Evolutionary conservation across 2,329 filamentous ascomycete species (phyloP).

Genomic region (Paraphoma sp.): DNA sequence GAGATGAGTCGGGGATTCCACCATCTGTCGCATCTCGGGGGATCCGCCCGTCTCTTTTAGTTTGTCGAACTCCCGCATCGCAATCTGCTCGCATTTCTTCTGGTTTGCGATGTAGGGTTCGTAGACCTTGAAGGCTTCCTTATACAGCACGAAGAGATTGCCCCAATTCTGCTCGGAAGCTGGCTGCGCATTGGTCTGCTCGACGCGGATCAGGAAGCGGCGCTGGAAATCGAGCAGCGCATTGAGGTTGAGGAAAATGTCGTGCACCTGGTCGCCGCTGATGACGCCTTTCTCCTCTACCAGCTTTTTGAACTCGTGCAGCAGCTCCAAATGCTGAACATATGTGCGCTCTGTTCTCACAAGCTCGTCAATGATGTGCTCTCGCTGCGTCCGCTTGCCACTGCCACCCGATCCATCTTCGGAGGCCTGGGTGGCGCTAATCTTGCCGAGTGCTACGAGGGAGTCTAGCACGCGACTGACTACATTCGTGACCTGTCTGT

Average conservation of each 20-base stretch:
- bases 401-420: slow-evolving; percentile 55
- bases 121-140: slow-evolving; percentile 90
- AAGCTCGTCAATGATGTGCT: slow-evolving; percentile 89
- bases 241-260: slow-evolving; percentile 97
- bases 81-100: slow-evolving; percentile 85
- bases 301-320: slow-evolving; percentile 89
- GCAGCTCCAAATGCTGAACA: slow-evolving; percentile 92
- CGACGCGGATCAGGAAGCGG: slow-evolving; percentile 91
- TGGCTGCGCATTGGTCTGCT: slow-evolving; percentile 89
- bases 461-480: slow-evolving; percentile 92
- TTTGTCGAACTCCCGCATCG: slow-evolving; percentile 85
- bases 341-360: slow-evolving; percentile 97
- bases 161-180: slow-evolving; percentile 87
- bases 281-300: slow-evolving; percentile 88
- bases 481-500: slow-evolving; percentile 77
- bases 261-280: slow-evolving; percentile 87
- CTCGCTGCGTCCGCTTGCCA: slow-evolving; percentile 72
- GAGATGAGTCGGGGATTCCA: slow-evolving; percentile 84
- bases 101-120: slow-evolving; percentile 98
- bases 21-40: slow-evolving; percentile 69
- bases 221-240: slow-evolving; percentile 94
- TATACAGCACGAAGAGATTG: slow-evolving; percentile 83
- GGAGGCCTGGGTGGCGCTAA: slow-evolving; percentile 58
- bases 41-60: slow-evolving; percentile 76
- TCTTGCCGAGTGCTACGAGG: slow-evolving; percentile 76